Evolutionary conservation across 768 basidiomycete genomes (phyloP), one percentile per base, ranked within the genome.

Genomic region (Suillus paluster): DNA sequence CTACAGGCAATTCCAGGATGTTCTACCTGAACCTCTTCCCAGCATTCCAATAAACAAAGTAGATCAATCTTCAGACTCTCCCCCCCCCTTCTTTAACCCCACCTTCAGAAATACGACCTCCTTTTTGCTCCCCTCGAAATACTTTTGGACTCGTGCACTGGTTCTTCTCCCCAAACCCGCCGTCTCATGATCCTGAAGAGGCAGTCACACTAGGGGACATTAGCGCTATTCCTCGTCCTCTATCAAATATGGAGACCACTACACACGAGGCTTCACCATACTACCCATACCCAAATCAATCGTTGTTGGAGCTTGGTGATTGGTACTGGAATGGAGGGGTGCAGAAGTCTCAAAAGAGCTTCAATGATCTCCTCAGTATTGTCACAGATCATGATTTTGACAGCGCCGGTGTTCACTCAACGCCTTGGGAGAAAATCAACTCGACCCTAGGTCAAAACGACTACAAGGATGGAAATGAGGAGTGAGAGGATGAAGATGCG

Each of bases 261-360:
- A 30, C 30, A 30, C 30, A 30, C 6, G 30, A 30, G 30, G 19
- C 39, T 44, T 33, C n/a, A 15, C 38, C 41, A 30, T 63, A 63
- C 25, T 38, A 57, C 27, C 67, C 66, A 15, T 67, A 61, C 56
- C 66, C 67, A n/a, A 68, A 66, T 48, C 27, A 55, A 34, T 61
- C 27, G 30, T 59, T 67, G 10, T 68, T 68, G 23, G 27, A n/a
- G 10, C 49, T 67, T n/a, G 66, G 63, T 1, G 55, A 69, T 15
- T 71, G 70, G 68, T 66, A 65, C 58, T 71, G 68, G 66, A 61
- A 62, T 41, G 49, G 57, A 58, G 30, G 30, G 30, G 30, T 30
- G 30, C 30, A 30, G 30, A 30, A 30, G 30, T 30, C 30, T 30
- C 30, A 65, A 45, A 23, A 45, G 34, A 61, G 55, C 59, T 69